Evolutionary conservation across 768 basidiomycete species (phyloP), one percentile per base, ranked within the genome.

Genomic region (Tylopilus felleus): DNA sequence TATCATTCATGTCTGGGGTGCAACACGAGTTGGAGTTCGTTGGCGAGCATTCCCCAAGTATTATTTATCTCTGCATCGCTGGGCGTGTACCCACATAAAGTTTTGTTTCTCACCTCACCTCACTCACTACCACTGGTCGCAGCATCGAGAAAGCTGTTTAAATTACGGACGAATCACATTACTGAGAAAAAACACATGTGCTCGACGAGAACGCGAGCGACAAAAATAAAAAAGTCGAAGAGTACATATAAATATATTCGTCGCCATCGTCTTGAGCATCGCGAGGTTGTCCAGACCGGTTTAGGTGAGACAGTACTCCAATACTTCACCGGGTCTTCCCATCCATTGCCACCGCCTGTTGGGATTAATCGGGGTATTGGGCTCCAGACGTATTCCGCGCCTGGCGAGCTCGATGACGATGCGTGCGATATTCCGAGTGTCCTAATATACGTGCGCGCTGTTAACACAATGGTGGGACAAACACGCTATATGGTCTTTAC

Each of bases 361-460:
- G 36, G 83, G 80, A 63, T 81, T 75, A 60, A 92, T 81, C n/a
- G 74, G 58, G 8, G 83, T 83, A 64, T 95, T 97, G 21, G 92
- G 83, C 56, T 82, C 77, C 57, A 98, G 75, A 53, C 77, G 73
- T 29, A 88, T 74, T 27, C 85, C 85, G 50, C 82, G 80, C 51
- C 80, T 72, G 13, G 86, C 86, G n/a, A 98, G 81, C 63, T 92
- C 88, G 47, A 81, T 72, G 38, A 96, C 67, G 56, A 99, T 84
- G 31, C 90, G 83, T 12, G 90, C 80, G 52, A 98, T 82, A 69
- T 99, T 99, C 28, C 90, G 86, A 33, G 90, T 81, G 72, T 99
- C 94, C 93, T 95, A 25, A 40, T 39, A 44, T 51, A 40, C 14
- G 58, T 55, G 51, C 23, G 22, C 22, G n/a, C 7, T 12, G 55